These are phyloP conservation scores for Zygotorulaspora sp. DNA, from an alignment of 805 yeast genomes.

Conservation along the genomic window DNA sequence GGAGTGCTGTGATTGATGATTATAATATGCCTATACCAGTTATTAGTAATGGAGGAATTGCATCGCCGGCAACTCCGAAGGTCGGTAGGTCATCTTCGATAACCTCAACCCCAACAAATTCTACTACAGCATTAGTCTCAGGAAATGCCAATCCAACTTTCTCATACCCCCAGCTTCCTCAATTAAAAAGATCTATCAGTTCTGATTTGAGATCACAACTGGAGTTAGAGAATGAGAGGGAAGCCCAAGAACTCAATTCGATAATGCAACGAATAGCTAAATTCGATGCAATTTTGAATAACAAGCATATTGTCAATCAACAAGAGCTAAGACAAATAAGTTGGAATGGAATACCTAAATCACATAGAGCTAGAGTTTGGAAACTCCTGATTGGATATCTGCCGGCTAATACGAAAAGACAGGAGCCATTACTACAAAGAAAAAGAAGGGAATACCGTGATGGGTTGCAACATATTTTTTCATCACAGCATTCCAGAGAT, in stretches of 20 bases:
- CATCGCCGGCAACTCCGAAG: conserved; percentile 23
- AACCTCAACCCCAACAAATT: conserved; percentile 14
- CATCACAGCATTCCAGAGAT: conserved; percentile 52
- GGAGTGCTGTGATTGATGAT: conserved; percentile 75
- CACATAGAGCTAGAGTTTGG: conserved; percentile 82
- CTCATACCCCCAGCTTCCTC: conserved; percentile 32
- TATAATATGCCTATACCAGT: conserved; percentile 34
- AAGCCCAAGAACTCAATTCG: conserved; percentile 48
- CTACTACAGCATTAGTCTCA: conserved; percentile 9
- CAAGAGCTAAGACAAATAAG: conserved; percentile 69
- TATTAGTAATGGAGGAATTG: conserved; percentile 31
- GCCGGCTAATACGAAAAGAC: conserved; percentile 77
- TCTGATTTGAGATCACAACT: conserved; percentile 22
- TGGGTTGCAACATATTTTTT: conserved; percentile 63
- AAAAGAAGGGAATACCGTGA: conserved; percentile 83
- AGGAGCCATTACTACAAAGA: conserved; percentile 61
- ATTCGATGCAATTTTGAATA: conserved; percentile 58
- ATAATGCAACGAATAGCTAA: conserved; percentile 57
- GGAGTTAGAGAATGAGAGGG: conserved; percentile 31
- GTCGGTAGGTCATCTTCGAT: conserved; percentile 26
- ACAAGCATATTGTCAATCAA: conserved; percentile 54
- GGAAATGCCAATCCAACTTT: conserved; percentile 12
- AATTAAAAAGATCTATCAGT: conserved; percentile 21
- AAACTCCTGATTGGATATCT: conserved; percentile 83
- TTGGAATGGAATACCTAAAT: conserved; percentile 91